Percentiles rank a stretch among this genome's conserved stretches.
Conservation (phyloP, 75 land plant genomes). For the Isoetes taiwanensis region DNA sequence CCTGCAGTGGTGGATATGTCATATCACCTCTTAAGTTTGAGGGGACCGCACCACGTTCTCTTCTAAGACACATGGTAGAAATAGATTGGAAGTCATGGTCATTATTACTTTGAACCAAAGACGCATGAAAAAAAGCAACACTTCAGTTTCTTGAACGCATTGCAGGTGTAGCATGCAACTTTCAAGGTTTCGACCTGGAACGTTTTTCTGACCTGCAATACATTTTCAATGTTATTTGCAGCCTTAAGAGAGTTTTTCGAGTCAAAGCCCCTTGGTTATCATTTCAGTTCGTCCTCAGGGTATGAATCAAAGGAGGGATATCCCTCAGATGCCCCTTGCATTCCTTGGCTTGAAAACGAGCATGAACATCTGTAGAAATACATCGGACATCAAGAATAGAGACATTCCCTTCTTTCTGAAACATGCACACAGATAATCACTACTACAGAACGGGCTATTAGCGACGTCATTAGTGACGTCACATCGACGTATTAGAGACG, state of each 20-base stretch:
- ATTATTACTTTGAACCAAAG: constrained; percentile 35
- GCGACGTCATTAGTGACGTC: too few species aligned
- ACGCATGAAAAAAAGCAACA: constrained; percentile 51
- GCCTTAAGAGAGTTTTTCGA: constrained; percentile 72
- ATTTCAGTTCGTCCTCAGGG: constrained; percentile 17
- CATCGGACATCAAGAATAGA: too few species aligned
- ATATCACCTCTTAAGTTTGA: constrained; percentile 49
- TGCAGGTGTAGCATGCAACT: constrained; percentile 78
- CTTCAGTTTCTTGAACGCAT: constrained; percentile 67
- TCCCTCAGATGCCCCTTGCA: background rate
- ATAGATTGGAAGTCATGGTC: constrained; percentile 85
- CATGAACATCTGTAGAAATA: too few species aligned
- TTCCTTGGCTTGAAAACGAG: too few species aligned
- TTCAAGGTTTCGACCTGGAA: background rate
- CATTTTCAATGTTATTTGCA: constrained; percentile 16
- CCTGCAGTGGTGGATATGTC: constrained; percentile 96
- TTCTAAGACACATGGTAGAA: constrained; percentile 84
- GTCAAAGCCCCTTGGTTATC: constrained; percentile 34
- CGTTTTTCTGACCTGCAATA: background rate
- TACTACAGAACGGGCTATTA: too few species aligned
- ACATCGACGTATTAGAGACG: too few species aligned
- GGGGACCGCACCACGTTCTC: constrained; percentile 41
- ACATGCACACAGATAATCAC: too few species aligned
- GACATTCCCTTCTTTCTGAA: too few species aligned
- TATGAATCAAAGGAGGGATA: constrained; percentile 22